Evolutionary conservation across 805 yeast genomes (phyloP).

Genomic region (Wickerhamiella domercqiae): DNA sequence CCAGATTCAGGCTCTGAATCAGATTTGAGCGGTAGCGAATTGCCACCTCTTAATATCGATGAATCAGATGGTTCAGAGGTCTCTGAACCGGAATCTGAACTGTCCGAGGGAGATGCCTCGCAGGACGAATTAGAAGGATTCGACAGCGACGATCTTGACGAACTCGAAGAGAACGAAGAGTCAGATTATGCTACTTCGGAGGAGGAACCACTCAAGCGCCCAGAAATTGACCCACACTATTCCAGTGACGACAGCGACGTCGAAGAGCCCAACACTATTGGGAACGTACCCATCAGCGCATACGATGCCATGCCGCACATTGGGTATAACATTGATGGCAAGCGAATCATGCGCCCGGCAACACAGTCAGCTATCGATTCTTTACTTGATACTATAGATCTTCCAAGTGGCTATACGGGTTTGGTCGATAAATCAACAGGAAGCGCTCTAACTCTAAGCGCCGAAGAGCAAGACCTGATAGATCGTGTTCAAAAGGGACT

Average conservation of each 20-base stretch:
- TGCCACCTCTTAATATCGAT: not conserved
- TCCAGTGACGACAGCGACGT: slow-evolving; percentile 86
- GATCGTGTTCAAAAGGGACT: slow-evolving; percentile 73
- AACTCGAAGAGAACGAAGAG: slow-evolving; percentile 23
- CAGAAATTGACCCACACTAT: slow-evolving; percentile 88
- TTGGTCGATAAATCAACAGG: slow-evolving; percentile 84
- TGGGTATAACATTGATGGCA: slow-evolving; percentile 94
- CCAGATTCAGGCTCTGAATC: not conserved
- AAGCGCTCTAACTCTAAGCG: slow-evolving; percentile 57
- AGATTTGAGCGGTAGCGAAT: not conserved
- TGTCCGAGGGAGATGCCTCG: slow-evolving; percentile 3
- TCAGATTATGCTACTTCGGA: slow-evolving; percentile 19
- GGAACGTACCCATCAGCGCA: slow-evolving; percentile 82
- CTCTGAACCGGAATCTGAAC: slow-evolving; percentile 4
- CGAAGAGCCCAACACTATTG: slow-evolving; percentile 74
- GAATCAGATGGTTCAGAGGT: slow-evolving; percentile 2
- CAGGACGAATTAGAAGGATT: slow-evolving; percentile 9
- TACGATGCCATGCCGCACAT: slow-evolving; percentile 96
- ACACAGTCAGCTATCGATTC: slow-evolving; percentile 88
- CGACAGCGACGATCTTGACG: slow-evolving; percentile 16
- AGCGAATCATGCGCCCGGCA: slow-evolving; percentile 97
- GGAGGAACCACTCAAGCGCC: slow-evolving; percentile 47
- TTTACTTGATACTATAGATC: slow-evolving; percentile 73
- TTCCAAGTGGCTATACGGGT: slow-evolving; percentile 99
- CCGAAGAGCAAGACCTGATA: slow-evolving; percentile 80